Base-by-base conservation (phyloP, 192 early-diverging fungal genomes). In the Umbelopsis vinacea region DNA sequence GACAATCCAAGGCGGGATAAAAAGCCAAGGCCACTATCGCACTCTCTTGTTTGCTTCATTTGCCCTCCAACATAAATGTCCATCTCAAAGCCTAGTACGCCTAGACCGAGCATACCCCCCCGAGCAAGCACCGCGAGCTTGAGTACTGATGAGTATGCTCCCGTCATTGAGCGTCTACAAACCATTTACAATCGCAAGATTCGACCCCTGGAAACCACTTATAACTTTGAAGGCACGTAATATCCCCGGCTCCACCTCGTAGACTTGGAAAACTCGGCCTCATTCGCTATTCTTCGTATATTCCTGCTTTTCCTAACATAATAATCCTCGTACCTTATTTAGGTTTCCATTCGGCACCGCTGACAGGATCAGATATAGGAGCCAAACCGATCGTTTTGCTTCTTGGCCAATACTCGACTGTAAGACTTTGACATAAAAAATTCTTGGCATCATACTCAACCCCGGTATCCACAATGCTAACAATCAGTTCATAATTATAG, bases 301-400 rank as follows among this genome's bases (percentile, higher is more conserved):
- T 50, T 0, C 15, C 48, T 50, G n/a, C 5, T 1, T 19, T 12
- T 43, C 6, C 29, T 29, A 29, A 29, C 6, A 43, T 8, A 29
- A 54, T 11, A 26, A 11, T 22, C 6, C 8, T 6, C 12, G 22
- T 26, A 5, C 52, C 10, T 26, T 4, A 6, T 48, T 8, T 52
- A 77, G 81, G 79, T 35, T 91, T 91, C 52, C 87, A 90, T 57
- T 91, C 92, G 23, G 84, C 89, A 29, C 89, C 91, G 12, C 70
- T 92, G 38, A 90, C 90, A 6, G 83, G 89, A 54, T 88, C 90
- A 71, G 92, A 94, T 74, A 90, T 94, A 70, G 85, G 81, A 23
- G 90, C 93, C n/a, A 91, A 92, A 78, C 93, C 93, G 6, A 92
- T 94, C 82, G 89, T 95, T 3, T 75, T 95, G 26, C 81, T 95